Base-by-base conservation (phyloP, 306 rosid genomes). In the Bauhinia variegata region DNA sequence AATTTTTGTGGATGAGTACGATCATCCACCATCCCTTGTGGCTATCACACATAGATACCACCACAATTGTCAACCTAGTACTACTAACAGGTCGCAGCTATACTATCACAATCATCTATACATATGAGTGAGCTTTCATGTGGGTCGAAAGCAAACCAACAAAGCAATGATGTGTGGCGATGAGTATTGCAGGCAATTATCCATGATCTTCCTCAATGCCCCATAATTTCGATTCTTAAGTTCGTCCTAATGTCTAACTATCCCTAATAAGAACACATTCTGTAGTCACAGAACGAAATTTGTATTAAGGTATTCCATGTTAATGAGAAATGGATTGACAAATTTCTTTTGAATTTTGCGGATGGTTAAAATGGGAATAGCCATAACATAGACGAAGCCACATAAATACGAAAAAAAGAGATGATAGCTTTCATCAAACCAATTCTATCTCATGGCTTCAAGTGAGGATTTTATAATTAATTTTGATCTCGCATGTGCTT, bases 21-120 rank as follows among this genome's bases (percentile, higher is more conserved):
- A 13, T 63, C 32, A 63, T 51, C 69, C 70, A 66, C 72, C 64
- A 56, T 33, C 54, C 33, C 30, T n/a, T n/a, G n/a, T 15, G 63
- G 10, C 37, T 61, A 53, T 71, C 37, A 18, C 7, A 28, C 57
- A 63, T 49, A 71, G 48, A 48, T 62, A 33, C 59, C 13, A 58
- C 70, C 11, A 55, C 15, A 66, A 19, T 10, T 58, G 19, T 63
- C 56, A 65, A 15, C 57, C 69, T 5, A n/a, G n/a, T n/a, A n/a
- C n/a, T n/a, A 39, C 42, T 23, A 54, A 59, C 8, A 46, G 48
- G 68, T 70, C 56, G 68, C 51, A 55, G 5, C 39, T 46, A 23
- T 47, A 16, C 32, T 17, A 30, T 59, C 8, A 57, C 54, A 42
- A 58, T 52, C 49, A 30, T 78, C 50, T n/a, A 23, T 56, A 64